Evolutionary conservation across 345 rosid genomes (phyloP).

Genomic region (Lepidium didymum): DNA sequence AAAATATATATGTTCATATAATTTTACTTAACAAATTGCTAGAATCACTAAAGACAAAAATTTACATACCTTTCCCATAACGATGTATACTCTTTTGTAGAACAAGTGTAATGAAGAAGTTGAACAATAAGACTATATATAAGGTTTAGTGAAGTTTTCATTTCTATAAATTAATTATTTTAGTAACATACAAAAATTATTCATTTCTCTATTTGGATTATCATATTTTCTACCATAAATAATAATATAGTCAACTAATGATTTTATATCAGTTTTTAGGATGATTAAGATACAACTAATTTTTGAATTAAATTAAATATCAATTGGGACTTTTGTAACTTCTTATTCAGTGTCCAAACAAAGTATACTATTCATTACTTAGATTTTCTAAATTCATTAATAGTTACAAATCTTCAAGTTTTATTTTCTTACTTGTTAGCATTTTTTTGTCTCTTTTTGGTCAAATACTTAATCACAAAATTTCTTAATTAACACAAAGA

Average conservation of each 20-base stretch:
- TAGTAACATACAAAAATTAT: slow-evolving; percentile 10
- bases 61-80: slow-evolving; percentile 26
- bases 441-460: background rate
- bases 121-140: background rate
- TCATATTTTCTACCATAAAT: background rate
- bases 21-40: background rate
- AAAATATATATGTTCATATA: background rate
- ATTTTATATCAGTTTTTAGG: too few relatives aligned
- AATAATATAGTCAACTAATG: background rate
- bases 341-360: background rate
- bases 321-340: background rate
- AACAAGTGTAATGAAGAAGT: slow-evolving; percentile 1
- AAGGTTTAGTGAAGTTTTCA: background rate
- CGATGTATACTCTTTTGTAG: background rate
- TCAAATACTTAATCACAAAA: background rate
- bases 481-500: too few relatives aligned
- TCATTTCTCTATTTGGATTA: slow-evolving; percentile 10
- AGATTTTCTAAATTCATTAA: background rate
- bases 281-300: slow-evolving; percentile 1
- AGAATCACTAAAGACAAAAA: background rate
- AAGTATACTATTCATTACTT: slow-evolving; percentile 1
- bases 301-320: background rate
- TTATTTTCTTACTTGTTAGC: background rate
- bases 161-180: background rate
- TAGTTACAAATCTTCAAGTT: slow-evolving; percentile 5